Evolutionary conservation across 2,329 filamentous ascomycete genomes (phyloP), one percentile per base, ranked within the genome.

Genomic region (Aspergillus costaricaensis): DNA sequence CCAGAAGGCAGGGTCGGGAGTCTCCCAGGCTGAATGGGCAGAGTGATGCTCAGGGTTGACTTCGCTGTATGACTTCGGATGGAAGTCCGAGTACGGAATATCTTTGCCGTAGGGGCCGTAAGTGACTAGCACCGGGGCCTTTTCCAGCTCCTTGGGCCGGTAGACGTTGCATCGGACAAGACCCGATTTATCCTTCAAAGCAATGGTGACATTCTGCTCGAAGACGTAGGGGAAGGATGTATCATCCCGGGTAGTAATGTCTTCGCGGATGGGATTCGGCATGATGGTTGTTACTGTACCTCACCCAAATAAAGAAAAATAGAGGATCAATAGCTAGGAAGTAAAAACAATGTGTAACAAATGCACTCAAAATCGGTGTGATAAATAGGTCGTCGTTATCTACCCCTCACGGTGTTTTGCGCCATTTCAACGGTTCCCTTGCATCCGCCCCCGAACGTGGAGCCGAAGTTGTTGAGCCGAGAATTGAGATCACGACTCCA

Each of bases 81-180:
- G 78, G 69, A 86, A 86, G 62, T 65, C 67, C 59, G 80, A 77
- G 70, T 91, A 91, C 19, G 81, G 83, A 38, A 90, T 88, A 66
- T 91, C 88, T 66, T 91, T 91, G 49, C 89, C 88, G 64, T 91
- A 91, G 0, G 89, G 89, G 0, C 88, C 88, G 64, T 91, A 91
- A 0, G 88, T 91, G 2, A 89, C 84, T 8, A 91, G 72, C 0
- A 89, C 88, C 0, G 89, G 88, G 21, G 64, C 62, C 72, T 77
- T 67, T 21, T 78, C 72, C 1, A 62, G 47, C 7, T 59, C 63
- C 50, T 81, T 82, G 1, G 82, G 82, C 2, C 81, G 74, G 63
- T 83, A 85, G 2, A 84, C 77, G 68, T 84, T 85, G 67, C 76
- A 79, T 10, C 82, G 72, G 4, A 84, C 76, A 2, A 82, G 70